Conservation (phyloP, 805 yeast species). For the Suhomyces vadensis region DNA sequence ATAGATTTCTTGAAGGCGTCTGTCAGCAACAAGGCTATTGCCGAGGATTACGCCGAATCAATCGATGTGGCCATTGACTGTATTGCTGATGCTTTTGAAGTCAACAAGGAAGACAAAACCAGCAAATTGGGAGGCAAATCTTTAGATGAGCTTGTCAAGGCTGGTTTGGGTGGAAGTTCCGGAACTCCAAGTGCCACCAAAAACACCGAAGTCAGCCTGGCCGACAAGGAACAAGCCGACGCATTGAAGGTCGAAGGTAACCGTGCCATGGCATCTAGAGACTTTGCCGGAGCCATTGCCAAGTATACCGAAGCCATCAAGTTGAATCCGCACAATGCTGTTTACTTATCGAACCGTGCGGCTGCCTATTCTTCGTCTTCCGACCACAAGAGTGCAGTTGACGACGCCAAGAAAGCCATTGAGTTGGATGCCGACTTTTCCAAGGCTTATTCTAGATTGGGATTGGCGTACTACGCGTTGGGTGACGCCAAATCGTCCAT, state of each 20-base stretch:
- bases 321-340: slow-evolving; percentile 69
- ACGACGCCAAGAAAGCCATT: slow-evolving; percentile 83
- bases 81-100: slow-evolving; percentile 80
- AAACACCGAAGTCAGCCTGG: slow-evolving; percentile 44
- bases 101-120: slow-evolving; percentile 52
- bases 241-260: slow-evolving; percentile 83
- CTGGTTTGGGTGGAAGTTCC: slow-evolving; percentile 12
- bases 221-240: slow-evolving; percentile 73
- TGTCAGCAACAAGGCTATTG: slow-evolving; percentile 59
- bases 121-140: slow-evolving; percentile 49
- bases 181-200: slow-evolving; percentile 28
- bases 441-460: slow-evolving; percentile 93
- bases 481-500: slow-evolving; percentile 90
- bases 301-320: slow-evolving; percentile 81
- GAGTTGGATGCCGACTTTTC: slow-evolving; percentile 76
- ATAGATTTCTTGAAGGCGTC: slow-evolving; percentile 67
- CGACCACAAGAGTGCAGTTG: slow-evolving; percentile 73
- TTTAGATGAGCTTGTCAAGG: slow-evolving; percentile 46
- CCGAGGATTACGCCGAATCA: slow-evolving; percentile 82
- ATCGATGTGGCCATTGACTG: slow-evolving; percentile 93
- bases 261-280: slow-evolving; percentile 76
- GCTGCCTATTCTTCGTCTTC: slow-evolving; percentile 87
- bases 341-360: slow-evolving; percentile 90
- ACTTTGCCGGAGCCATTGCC: slow-evolving; percentile 69
- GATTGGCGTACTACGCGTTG: slow-evolving; percentile 89